A percentile compares a stretch with the other conserved stretches of the same genome.
These are phyloP conservation scores for Phaffomyces antillensis DNA, from an alignment of 805 yeast genomes.

Conservation along the genomic window DNA sequence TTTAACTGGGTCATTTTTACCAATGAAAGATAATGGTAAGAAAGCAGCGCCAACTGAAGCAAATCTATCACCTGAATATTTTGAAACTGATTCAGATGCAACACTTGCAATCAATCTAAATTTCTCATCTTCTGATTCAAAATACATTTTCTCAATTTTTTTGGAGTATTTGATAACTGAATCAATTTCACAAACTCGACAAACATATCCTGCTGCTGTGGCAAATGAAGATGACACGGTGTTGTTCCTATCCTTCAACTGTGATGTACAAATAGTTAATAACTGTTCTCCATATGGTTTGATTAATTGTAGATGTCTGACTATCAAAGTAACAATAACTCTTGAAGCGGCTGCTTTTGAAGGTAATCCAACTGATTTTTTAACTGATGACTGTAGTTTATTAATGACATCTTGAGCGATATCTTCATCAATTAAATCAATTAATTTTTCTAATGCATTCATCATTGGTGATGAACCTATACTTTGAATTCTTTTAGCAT, in stretches of 20 bases:
- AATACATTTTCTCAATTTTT: conserved; percentile 47
- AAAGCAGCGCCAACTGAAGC: conserved; percentile 53
- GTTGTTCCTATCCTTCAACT: conserved; percentile 62
- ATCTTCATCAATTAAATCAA: conserved; percentile 49
- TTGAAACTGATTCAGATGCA: conserved; percentile 60
- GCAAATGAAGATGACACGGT: conserved; percentile 74
- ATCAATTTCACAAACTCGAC: conserved; percentile 51
- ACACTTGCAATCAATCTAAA: conserved; percentile 46
- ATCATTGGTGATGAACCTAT: conserved; percentile 81
- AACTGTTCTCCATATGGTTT: conserved; percentile 56
- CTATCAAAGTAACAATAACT: conserved; percentile 57
- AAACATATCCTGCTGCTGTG: conserved; percentile 69
- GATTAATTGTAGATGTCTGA: conserved; percentile 42
- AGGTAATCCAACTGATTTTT: conserved; percentile 78
- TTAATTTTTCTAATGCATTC: conserved; percentile 71
- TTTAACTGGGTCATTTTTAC: conserved; percentile 54
- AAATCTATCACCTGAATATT: conserved; percentile 63
- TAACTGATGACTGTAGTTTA: conserved; percentile 47
- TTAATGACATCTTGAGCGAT: conserved; percentile 32
- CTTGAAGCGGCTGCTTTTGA: conserved; percentile 82
- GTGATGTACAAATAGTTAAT: conserved; percentile 48
- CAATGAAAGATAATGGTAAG: conserved; percentile 75
- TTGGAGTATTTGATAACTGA: conserved; percentile 47
- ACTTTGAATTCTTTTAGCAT: conserved; percentile 65
- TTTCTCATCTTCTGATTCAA: conserved; percentile 45